Conservation (phyloP, 2,329 filamentous ascomycete genomes). For the Mollisia scopiformis region DNA sequence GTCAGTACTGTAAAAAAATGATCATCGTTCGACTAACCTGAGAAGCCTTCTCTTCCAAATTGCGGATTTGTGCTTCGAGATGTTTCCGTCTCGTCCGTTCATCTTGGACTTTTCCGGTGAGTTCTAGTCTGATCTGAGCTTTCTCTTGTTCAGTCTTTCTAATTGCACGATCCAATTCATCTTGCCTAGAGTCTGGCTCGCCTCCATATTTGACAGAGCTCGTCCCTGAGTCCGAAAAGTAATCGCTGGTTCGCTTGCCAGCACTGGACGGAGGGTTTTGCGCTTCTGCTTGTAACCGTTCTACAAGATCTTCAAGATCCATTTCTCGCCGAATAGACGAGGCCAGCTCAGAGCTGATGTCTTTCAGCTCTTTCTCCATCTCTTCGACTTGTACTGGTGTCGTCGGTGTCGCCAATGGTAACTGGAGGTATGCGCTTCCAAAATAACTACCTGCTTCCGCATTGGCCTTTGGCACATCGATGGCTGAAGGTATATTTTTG, state of each 20-base stretch:
- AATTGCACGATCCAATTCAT: conserved; percentile 82
- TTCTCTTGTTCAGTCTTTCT: conserved; percentile 89
- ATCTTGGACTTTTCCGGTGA: conserved; percentile 85
- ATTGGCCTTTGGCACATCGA: conserved; percentile 39
- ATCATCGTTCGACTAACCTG: conserved; percentile 45
- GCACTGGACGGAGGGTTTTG: conserved; percentile 54
- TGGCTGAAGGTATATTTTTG: conserved; percentile 40
- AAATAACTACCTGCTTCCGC: conserved; percentile 44
- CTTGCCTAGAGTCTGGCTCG: conserved; percentile 62
- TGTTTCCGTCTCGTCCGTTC: conserved; percentile 76
- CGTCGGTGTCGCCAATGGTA: conserved; percentile 36
- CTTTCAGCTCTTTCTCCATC: conserved; percentile 91
- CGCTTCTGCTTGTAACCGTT: conserved; percentile 80
- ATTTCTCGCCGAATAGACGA: conserved; percentile 93
- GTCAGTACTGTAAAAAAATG: conserved; percentile 20
- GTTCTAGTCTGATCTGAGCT: conserved; percentile 81
- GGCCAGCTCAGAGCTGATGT: conserved; percentile 91
- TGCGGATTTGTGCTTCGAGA: conserved; percentile 82
- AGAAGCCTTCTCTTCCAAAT: conserved; percentile 78
- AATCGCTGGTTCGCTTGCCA: conserved; percentile 85
- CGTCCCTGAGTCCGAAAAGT: conserved; percentile 95
- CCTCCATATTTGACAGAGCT: conserved; percentile 71
- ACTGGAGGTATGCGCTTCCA: conserved; percentile 33
- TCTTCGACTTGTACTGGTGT: conserved; percentile 70
- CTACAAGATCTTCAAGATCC: conserved; percentile 93